These are phyloP conservation scores for Prinsepia uniflora DNA, from an alignment of 306 rosid species.

Conservation along the genomic window DNA sequence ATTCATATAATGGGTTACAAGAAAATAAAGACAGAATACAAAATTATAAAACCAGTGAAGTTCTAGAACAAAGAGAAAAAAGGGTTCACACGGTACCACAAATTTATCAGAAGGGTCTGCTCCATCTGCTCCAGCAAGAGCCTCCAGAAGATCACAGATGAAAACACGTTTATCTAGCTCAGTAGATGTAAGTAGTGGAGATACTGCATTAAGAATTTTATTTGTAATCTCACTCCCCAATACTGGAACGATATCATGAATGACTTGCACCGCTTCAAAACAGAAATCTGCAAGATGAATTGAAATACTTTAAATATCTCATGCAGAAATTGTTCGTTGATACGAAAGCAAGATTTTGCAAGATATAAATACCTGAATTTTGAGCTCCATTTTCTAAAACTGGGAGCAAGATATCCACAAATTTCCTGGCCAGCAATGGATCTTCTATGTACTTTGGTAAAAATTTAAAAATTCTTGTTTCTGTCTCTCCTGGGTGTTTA, in stretches of 20 bases:
- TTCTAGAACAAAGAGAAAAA: conserved; percentile 9
- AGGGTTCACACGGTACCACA: conserved; percentile 47
- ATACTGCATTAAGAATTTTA: conserved; percentile 55
- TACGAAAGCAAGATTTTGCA: conserved; percentile 9
- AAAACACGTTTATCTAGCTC: conserved; percentile 57
- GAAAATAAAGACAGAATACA: conserved; percentile 12
- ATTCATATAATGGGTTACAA: conserved; percentile 14
- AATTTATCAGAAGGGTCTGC: conserved; percentile 51
- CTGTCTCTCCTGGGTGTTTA: conserved; percentile 64
- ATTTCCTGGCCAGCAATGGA: conserved; percentile 49
- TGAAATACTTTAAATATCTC: conserved; percentile 21
- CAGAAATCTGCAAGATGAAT: conserved; percentile 51
- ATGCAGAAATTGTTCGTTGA: conserved; percentile 3
- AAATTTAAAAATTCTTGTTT: conserved; percentile 58
- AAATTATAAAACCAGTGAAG: conserved; percentile 3
- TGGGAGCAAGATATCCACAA: conserved; percentile 63
- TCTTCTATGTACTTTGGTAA: conserved; percentile 63
- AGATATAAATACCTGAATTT: conserved; percentile 51
- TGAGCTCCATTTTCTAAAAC: conserved; percentile 48
- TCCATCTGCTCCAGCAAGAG: conserved; percentile 57
- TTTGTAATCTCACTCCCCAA: conserved; percentile 50
- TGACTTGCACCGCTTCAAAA: conserved; percentile 54
- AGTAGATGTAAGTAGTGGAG: conserved; percentile 58
- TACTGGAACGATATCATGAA: conserved; percentile 55
- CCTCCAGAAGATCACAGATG: conserved; percentile 75